Evolutionary conservation across 257 asterid species (phyloP).

Genomic region (Anisodus tanguticus): DNA sequence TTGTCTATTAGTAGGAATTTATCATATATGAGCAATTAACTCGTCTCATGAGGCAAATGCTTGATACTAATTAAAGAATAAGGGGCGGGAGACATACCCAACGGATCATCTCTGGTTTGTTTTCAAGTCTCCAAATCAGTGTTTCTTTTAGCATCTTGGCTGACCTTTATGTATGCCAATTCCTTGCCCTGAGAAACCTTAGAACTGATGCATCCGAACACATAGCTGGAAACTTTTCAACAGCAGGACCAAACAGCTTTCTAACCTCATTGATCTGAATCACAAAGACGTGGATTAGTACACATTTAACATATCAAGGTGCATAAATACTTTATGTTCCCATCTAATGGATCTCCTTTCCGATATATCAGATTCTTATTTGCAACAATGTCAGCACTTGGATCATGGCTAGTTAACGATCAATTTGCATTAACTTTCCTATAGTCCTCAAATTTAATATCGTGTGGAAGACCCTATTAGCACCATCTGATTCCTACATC

Average conservation of each 20-base stretch:
- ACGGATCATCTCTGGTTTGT: slow-evolving; percentile 59
- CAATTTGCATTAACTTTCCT: not conserved
- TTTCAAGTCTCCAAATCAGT: slow-evolving; percentile 61
- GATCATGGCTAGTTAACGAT: not conserved
- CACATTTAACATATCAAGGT: not conserved
- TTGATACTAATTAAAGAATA: not conserved
- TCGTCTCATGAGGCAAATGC: not conserved
- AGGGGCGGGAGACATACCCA: slow-evolving; percentile 50
- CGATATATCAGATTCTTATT: not conserved
- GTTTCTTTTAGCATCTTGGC: slow-evolving; percentile 65
- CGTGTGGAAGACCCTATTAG: not conserved
- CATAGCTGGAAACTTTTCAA: slow-evolving; percentile 44
- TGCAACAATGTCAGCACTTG: not conserved
- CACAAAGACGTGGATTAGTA: not conserved
- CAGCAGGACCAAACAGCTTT: slow-evolving; percentile 50
- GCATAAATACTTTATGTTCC: not conserved
- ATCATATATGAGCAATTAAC: too few relatives aligned
- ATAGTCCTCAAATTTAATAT: not conserved
- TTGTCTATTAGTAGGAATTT: too few relatives aligned
- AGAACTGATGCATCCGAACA: slow-evolving; percentile 55
- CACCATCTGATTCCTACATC: not conserved
- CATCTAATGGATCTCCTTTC: too few relatives aligned
- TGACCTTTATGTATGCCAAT: slow-evolving; percentile 58
- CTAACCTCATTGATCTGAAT: slow-evolving; percentile 56
- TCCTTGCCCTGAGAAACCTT: slow-evolving; percentile 65